These are phyloP conservation scores for Diaporthe ampelina DNA, from an alignment of 2,329 filamentous ascomycete species.

Conservation along the genomic window DNA sequence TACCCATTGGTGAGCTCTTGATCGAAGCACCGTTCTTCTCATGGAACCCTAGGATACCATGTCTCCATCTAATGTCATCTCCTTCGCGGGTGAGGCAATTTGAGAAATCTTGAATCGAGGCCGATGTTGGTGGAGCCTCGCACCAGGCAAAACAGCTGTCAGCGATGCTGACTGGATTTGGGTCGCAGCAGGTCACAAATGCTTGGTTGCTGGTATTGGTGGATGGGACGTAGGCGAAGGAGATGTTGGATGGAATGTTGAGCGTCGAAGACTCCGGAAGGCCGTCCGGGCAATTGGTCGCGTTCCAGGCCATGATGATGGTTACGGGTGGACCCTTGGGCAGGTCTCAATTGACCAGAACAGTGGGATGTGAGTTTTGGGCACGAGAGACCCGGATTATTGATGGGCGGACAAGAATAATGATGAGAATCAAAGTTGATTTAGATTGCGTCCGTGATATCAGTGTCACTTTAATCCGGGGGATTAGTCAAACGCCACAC, in stretches of 20 bases:
- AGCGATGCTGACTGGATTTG: not conserved
- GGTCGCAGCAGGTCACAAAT: slow-evolving; percentile 1
- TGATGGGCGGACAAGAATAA: too few species aligned
- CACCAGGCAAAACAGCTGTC: slow-evolving; percentile 8
- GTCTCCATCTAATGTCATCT: slow-evolving; percentile 1
- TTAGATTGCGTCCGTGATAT: too few species aligned
- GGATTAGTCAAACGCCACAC: too few species aligned
- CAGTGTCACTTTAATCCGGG: too few species aligned
- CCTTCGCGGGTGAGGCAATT: not conserved
- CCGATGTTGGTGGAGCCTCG: not conserved
- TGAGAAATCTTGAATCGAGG: not conserved
- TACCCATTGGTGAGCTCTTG: not conserved
- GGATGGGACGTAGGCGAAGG: not conserved
- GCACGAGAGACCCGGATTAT: too few species aligned
- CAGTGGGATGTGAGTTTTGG: too few species aligned
- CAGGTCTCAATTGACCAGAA: too few species aligned
- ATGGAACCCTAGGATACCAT: not conserved
- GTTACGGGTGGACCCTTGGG: too few species aligned
- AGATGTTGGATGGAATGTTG: not conserved
- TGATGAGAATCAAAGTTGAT: too few species aligned
- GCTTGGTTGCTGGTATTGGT: not conserved
- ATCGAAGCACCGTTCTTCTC: not conserved
- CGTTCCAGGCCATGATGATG: not conserved
- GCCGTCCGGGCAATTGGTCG: slow-evolving; percentile 1
- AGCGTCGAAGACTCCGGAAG: not conserved